Evolutionary conservation across 2,329 filamentous ascomycete species (phyloP).

Genomic region (Fusarium annulatum): DNA sequence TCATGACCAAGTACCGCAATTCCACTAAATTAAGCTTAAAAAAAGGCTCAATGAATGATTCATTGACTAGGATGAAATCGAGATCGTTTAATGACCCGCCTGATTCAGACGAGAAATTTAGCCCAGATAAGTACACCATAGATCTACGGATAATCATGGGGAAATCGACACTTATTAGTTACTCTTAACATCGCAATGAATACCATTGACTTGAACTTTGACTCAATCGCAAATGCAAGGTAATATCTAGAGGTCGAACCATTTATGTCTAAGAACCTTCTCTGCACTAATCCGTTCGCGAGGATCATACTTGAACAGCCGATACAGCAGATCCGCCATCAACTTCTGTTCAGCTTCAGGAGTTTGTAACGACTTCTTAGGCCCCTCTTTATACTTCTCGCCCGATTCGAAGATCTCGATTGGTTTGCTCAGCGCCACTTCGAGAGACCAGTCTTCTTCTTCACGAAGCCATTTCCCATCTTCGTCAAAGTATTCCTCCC

Average conservation of each 20-base stretch:
- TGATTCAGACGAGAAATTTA: too few species aligned
- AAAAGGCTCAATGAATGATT: too few species aligned
- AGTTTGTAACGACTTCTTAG: background rate
- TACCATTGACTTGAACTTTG: too few species aligned
- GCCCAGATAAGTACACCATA: too few species aligned
- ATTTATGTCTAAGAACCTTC: constrained; percentile 36
- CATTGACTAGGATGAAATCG: too few species aligned
- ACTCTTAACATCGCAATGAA: too few species aligned
- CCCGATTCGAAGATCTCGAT: background rate
- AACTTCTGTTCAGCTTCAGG: constrained; percentile 33
- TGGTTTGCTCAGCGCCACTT: constrained; percentile 8
- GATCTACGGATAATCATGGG: too few species aligned
- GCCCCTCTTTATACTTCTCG: background rate
- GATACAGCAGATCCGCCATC: constrained; percentile 42
- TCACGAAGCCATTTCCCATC: constrained; percentile 17
- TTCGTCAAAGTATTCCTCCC: constrained; percentile 38
- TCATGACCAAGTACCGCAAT: too few species aligned
- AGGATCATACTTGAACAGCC: constrained; percentile 36
- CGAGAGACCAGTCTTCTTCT: background rate
- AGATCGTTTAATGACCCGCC: too few species aligned
- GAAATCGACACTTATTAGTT: too few species aligned
- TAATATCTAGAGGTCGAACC: constrained; percentile 23
- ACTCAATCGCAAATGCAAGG: too few species aligned
- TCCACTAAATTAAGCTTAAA: too few species aligned
- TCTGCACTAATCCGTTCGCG: constrained; percentile 23